Evolutionary conservation across 75 land plant species (phyloP), one percentile per base, ranked within the genome.

Genomic region (Isoetes taiwanensis): DNA sequence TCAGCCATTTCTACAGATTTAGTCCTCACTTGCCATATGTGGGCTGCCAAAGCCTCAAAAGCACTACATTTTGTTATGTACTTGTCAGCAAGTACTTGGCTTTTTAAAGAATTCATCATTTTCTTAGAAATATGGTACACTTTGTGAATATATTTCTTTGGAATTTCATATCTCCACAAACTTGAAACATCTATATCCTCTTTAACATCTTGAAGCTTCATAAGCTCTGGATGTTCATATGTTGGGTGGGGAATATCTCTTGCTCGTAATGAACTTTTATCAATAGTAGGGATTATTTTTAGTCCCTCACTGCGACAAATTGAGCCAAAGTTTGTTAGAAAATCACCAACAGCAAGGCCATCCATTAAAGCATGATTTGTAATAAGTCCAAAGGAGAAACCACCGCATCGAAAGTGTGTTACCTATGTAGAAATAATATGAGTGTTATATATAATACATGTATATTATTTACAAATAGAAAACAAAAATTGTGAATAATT

Each of bases 391-490:
- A 78, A 68, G 5, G 62, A 48, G 63, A 73, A 78, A 2, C 77
- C 77, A 12, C 80, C 80, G 43, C 80, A 78, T 28, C 43, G 69
- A 56, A 78, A 78, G 5, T 53, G 46, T 0, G 80, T 78, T 38
- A 78, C 64, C 80, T 78, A 59, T 16, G 41, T 2, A 16, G 34
- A 12, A 1, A n/a, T n/a, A n/a, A 54, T 6, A 32, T 16, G n/a
- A n/a, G 12, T 37, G 12, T 10, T 10, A 14, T 14, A 37, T 10
- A 37, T 14, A 37, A 14, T 10, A 9, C 39, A 37, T 14, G 39
- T 10, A 9, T 10, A 37, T 10, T 14, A 37, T 14, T 37, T 14
- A 10, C 14, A 10, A 9, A 9, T 8, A 30, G 30, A 32, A 4
- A 21, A 40, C 0, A 25, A 54, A 54, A 57, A 14, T 11, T 57